Evolutionary conservation across 2,329 filamentous ascomycete genomes (phyloP), one percentile per base, ranked within the genome.

Genomic region (Rhynchosporium agropyri): DNA sequence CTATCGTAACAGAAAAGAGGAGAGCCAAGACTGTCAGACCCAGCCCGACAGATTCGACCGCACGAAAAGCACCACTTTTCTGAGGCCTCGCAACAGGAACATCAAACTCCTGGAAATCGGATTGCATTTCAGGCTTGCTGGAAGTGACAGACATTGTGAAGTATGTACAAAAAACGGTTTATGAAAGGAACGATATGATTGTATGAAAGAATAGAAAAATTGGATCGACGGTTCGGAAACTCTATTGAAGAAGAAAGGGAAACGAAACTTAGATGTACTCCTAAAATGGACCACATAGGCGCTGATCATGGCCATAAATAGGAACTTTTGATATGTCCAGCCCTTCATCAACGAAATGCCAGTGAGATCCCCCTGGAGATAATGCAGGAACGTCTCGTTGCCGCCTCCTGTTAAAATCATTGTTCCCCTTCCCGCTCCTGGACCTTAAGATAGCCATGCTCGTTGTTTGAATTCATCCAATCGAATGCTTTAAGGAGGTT

Each of bases 21-120:
- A 87, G 75, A 33, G 80, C 79, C 38, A 88, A 71, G 4, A 75
- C 71, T 0, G 80, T 84, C 63, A 85, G 74, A 54, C 76, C 81
- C 3, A 82, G 68, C 13, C 81, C 78, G 53, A 77, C 76, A 53
- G 74, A 76, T 64, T 85, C 79, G 62, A 82, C 51, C 33, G 65
- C 20, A 10, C 66, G 61, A 56, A 63, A 28, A 20, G 46, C 46
- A 50, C 43, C 60, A 50, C 59, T 62, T 45, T 58, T 56, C 48
- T 61, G 57, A 50, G 51, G 49, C 43, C 49, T 54, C 20, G 46
- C 15, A 20, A 20, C 61, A 46, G 62, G 63, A 63, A 64, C 58
- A 42, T 70, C 68, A 49, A 70, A 70, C 58, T 70, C 69, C 15
- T 64, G 43, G 49, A 66, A 63, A n/a, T 66, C 63, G 50, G 68